phyloP scores from a whole-genome alignment of 805 yeast species.

The Yarrowia osloensis region DNA sequence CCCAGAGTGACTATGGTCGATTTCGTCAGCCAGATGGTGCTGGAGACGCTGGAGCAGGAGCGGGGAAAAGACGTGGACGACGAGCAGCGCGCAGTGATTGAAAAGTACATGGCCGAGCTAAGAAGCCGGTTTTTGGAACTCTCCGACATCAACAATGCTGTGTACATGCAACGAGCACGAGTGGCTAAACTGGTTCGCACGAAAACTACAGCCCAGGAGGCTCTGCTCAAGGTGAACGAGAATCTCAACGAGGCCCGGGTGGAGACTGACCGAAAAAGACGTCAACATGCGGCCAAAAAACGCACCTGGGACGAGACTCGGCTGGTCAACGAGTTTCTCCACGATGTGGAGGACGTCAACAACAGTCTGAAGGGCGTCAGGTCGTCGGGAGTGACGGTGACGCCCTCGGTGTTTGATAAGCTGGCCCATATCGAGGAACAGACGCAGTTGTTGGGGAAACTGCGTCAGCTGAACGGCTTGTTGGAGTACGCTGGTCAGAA shows the following conservation, averaged over 20 bases:
- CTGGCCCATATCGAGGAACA: conserved; percentile 6
- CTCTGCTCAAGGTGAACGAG: not conserved
- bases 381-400: not conserved
- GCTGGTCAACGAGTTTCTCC: conserved; percentile 7
- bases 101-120: not conserved
- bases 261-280: not conserved
- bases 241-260: not conserved
- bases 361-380: not conserved
- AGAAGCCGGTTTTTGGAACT: not conserved
- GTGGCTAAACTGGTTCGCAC: not conserved
- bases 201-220: not conserved
- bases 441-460: not conserved
- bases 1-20: conserved; percentile 5
- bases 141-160: not conserved
- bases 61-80: not conserved
- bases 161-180: not conserved
- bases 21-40: conserved; percentile 10
- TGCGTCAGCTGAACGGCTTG: not conserved
- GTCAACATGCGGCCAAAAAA: not conserved
- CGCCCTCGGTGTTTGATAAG: not conserved
- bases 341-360: conserved; percentile 15
- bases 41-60: not conserved
- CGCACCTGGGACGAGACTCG: not conserved
- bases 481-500: not conserved
- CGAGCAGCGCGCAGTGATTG: not conserved